Percentiles rank a stretch among this genome's conserved stretches.
These are phyloP conservation scores for Saururus chinensis DNA, from an alignment of 164 flowering plant species.

Conservation along the genomic window DNA sequence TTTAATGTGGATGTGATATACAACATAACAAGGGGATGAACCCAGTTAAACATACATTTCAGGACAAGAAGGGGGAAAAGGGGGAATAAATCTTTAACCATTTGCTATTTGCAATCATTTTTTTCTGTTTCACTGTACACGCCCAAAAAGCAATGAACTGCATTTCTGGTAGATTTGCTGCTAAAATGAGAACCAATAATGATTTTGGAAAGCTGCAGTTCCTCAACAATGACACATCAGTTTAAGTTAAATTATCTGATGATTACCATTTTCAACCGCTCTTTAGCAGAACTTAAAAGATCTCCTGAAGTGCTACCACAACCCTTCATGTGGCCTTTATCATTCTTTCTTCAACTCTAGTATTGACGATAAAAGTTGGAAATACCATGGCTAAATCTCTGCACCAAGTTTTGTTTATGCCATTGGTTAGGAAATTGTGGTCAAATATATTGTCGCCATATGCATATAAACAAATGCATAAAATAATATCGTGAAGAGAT, in stretches of 20 bases:
- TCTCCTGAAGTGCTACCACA: not conserved
- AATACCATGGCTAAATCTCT: constrained; percentile 50
- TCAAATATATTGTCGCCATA: too few relatives aligned
- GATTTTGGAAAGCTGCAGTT: not conserved
- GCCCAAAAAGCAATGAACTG: not conserved
- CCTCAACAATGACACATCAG: not conserved
- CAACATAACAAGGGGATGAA: not conserved
- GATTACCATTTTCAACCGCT: not conserved
- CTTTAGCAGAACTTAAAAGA: not conserved
- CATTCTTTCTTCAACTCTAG: constrained; percentile 36
- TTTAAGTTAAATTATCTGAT: not conserved
- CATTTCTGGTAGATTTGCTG: not conserved
- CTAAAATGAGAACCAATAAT: not conserved
- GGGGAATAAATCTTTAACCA: not conserved
- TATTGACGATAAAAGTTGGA: constrained; percentile 51
- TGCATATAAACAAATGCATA: too few relatives aligned
- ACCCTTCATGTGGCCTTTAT: not conserved
- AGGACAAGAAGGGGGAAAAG: not conserved
- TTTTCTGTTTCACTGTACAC: not conserved
- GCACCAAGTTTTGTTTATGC: not conserved
- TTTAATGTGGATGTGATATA: too few relatives aligned
- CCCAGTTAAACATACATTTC: too few relatives aligned
- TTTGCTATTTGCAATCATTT: not conserved
- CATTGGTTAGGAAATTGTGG: too few relatives aligned
- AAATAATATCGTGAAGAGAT: too few relatives aligned